These are phyloP conservation scores for Neolentinus lepideus DNA, from an alignment of 1,284 basidiomycete species.

Conservation along the genomic window DNA sequence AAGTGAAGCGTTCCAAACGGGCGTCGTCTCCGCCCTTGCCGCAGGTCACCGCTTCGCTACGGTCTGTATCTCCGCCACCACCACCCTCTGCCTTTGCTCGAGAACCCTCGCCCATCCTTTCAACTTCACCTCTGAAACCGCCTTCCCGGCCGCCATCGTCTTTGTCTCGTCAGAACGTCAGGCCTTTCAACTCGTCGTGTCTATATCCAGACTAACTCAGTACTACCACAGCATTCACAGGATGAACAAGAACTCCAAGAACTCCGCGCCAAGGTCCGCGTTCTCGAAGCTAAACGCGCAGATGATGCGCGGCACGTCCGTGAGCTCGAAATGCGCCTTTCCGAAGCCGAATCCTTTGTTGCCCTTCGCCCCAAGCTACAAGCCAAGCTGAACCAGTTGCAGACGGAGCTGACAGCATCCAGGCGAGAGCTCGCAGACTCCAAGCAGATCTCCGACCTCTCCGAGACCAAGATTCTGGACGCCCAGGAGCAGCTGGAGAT, in stretches of 20 bases:
- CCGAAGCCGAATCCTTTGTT: slow-evolving; percentile 83
- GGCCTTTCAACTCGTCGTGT: neutral
- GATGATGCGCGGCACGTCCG: slow-evolving; percentile 83
- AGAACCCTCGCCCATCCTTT: slow-evolving; percentile 6
- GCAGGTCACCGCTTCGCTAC: neutral
- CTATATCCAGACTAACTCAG: neutral
- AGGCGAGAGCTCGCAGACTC: slow-evolving; percentile 64
- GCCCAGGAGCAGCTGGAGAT: slow-evolving; percentile 90
- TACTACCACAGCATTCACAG: neutral
- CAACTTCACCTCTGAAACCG: slow-evolving; percentile 6
- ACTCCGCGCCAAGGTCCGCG: slow-evolving; percentile 74
- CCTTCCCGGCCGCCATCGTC: slow-evolving; percentile 14
- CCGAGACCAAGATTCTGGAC: slow-evolving; percentile 59
- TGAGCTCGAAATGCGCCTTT: slow-evolving; percentile 78
- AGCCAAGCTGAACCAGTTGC: slow-evolving; percentile 76
- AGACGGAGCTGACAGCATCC: slow-evolving; percentile 67
- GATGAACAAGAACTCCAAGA: slow-evolving; percentile 72
- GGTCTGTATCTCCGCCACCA: slow-evolving; percentile 1
- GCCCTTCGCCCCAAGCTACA: slow-evolving; percentile 83
- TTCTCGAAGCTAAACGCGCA: slow-evolving; percentile 80
- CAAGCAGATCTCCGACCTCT: slow-evolving; percentile 54
- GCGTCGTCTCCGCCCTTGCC: slow-evolving; percentile 6
- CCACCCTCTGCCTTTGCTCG: slow-evolving; percentile 2
- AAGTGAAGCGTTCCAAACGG: slow-evolving; percentile 8
- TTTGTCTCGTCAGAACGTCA: neutral